Base-by-base conservation (phyloP, 2,329 filamentous ascomycete genomes). In the Trichophyton mentagrophytes region DNA sequence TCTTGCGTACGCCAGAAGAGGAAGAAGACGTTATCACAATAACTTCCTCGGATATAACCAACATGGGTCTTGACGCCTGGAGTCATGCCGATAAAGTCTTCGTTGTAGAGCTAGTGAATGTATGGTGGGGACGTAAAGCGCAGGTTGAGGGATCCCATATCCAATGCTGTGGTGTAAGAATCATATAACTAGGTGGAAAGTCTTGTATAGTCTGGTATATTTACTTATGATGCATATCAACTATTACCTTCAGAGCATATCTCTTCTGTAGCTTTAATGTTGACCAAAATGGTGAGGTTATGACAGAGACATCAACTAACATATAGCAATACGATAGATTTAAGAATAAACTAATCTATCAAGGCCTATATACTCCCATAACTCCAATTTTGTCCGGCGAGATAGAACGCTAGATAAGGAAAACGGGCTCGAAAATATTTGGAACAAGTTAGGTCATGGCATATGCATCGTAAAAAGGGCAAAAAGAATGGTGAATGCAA, bases 1-100 rank as follows among this genome's bases (percentile, higher is more conserved):
- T 65, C 6, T 11, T 69, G 70, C 53, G 62, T 25, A 25, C 44
- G 33, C 20, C 38, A 3, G 65, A 69, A 20, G 61, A 65, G 1
- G 61, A 65, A 1, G 67, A 65, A 2, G 68, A 69, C 2, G 65
- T 69, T 2, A 68, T 77, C 17, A 70, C 68, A 0, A 73, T 78
- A 33, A 75, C 69, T 0, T 69, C 72, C 20, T 73, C 76, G 20
- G 77, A 79, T 63, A 76, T 79, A 70, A 68, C 68, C 15, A 69
- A 74, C 44, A 79, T 79, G 77, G 77, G 77, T 2, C 71, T 79
- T 15, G 77, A 79, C 63, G 70, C 75, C 15, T 79, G 77, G 77
- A 79, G 77, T 60, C 72, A 71, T 15, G 70, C 75, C 3, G 77
- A 79, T 63, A 72, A 75, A 30, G 63, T 72, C 20, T 79, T 79